A percentile compares a stretch with the other conserved stretches of the same genome.
Evolutionary conservation across 768 basidiomycete genomes (phyloP).

Genomic region (Boletus huronensis): DNA sequence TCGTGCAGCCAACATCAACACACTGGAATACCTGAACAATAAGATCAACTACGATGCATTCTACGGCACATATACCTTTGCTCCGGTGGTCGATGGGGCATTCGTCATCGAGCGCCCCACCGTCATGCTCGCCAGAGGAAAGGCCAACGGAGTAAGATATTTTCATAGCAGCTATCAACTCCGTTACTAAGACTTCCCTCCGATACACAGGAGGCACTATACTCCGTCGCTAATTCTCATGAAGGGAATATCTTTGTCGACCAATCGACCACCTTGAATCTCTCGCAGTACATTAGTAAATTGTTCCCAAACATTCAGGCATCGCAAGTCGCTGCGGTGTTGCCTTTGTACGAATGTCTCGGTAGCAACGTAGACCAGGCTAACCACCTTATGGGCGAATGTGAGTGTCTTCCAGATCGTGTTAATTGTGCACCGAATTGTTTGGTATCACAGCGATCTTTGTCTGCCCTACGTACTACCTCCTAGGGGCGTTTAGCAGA

Average conservation of each 20-base stretch:
- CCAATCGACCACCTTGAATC: not conserved
- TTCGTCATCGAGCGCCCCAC: conserved; percentile 6
- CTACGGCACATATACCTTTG: conserved; percentile 8
- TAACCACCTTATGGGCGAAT: conserved; percentile 1
- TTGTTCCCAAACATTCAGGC: not conserved
- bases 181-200: not conserved
- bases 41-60: not conserved
- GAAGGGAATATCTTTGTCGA: conserved; percentile 3
- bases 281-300: not conserved
- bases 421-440: not conserved
- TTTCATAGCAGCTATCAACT: not conserved
- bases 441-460: not conserved
- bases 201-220: not conserved
- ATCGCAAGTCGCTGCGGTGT: not conserved
- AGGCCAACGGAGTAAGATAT: conserved; percentile 5
- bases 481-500: not conserved
- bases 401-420: not conserved
- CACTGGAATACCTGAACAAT: not conserved
- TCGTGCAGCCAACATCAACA: not conserved
- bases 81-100: conserved; percentile 4
- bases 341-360: not conserved
- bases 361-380: not conserved
- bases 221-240: conserved; percentile 1
- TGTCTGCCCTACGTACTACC: conserved; percentile 5
- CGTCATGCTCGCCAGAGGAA: not conserved